phyloP scores from a whole-genome alignment of 1,284 basidiomycete species.

The Gymnopus androsaceus region DNA sequence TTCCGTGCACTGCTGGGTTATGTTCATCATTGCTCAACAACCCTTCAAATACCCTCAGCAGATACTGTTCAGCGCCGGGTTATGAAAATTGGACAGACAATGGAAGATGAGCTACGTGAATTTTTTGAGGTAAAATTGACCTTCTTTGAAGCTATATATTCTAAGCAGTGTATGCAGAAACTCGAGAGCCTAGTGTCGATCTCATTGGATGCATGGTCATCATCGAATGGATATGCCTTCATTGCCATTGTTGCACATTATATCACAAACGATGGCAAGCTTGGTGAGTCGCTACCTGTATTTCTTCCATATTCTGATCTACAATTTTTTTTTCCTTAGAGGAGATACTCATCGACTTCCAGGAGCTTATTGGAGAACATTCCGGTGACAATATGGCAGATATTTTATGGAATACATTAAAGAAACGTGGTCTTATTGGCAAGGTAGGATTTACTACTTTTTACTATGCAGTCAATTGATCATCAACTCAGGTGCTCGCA shows the following conservation, averaged over 20 bases:
- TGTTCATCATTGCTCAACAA: constrained; percentile 13
- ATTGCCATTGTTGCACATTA: constrained; percentile 36
- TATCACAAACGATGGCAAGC: constrained; percentile 27
- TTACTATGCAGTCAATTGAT: constrained; percentile 1
- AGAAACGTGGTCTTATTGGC: background rate
- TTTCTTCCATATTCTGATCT: background rate
- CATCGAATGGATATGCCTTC: constrained; percentile 32
- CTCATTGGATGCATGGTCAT: constrained; percentile 35
- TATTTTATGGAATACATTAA: background rate
- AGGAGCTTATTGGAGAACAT: background rate
- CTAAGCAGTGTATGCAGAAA: constrained; percentile 14
- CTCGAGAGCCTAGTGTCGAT: constrained; percentile 27
- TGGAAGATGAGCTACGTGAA: background rate
- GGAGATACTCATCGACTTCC: constrained; percentile 3
- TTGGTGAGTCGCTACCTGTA: constrained; percentile 26
- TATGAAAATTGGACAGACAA: constrained; percentile 28
- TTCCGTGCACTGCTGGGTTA: constrained; percentile 28
- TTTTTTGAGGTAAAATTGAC: background rate
- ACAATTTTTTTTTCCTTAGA: background rate
- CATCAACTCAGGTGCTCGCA: background rate
- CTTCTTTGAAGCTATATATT: background rate
- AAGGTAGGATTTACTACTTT: background rate
- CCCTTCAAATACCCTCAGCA: constrained; percentile 19
- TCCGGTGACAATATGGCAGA: background rate
- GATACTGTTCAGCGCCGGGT: constrained; percentile 17